Base-by-base conservation (phyloP, 2,329 filamentous ascomycete species). In the Myriangium duriaei region DNA sequence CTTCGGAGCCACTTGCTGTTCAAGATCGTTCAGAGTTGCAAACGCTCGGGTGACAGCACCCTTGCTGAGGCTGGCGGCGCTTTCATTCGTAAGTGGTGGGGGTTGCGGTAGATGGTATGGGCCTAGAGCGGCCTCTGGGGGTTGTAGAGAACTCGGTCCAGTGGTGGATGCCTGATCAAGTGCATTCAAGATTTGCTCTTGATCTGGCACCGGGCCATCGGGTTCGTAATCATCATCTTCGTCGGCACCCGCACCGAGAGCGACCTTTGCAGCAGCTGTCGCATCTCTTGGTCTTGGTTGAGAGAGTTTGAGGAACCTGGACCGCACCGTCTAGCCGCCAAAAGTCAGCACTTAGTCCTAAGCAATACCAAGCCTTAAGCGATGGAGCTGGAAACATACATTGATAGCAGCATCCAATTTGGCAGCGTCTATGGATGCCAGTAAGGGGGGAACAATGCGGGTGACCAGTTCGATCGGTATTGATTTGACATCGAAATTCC, bases 141-240 rank as follows among this genome's bases (percentile, higher is more conserved):
- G 62, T 34, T 32, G 39, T 30, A 41, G 39, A 26, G 30, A 21
- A 3, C 41, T 44, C 11, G 50, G 47, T 13, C 45, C 36, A 37
- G 63, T 60, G 24, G 61, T 56, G n/a, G 78, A 70, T 4, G 77
- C 68, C 43, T 74, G 74, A 52, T 88, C 82, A 11, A 85, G 67
- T 53, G 82, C 82, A 57, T 88, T 83, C 34, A 80, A 61, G 19
- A 84, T 77, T 52, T 88, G 81, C 51, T 86, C 81, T 1, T 74
- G 74, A 47, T 84, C 77, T 24, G 76, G 74, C 6, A 80, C 72
- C 42, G 79, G 76, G 48, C 85, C 86, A 52, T 92, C 82, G 0
- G 88, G 87, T 51, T 95, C 88, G 52, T 95, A 95, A 49, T 94
- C 84, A 47, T 93, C 85, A 13, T 94, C 87, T 30, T 93, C 86